phyloP scores from a whole-genome alignment of 2,329 filamentous ascomycete genomes.

The Colletotrichum godetiae region DNA sequence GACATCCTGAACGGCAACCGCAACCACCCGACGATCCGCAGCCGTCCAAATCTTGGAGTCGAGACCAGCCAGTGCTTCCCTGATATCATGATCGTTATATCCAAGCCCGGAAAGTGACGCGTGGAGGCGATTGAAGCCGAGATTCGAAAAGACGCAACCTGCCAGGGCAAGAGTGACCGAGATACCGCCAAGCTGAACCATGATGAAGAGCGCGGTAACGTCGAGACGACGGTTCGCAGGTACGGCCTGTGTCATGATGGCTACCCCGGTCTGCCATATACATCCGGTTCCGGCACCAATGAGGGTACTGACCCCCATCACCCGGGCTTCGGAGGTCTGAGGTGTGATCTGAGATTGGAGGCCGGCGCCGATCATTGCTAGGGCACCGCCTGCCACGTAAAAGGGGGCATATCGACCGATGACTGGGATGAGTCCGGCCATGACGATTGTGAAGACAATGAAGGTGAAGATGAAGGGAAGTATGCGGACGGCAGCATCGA shows the following conservation, averaged over 20 bases:
- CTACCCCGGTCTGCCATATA: constrained; percentile 45
- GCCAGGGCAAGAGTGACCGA: constrained; percentile 42
- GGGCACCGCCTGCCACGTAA: constrained; percentile 43
- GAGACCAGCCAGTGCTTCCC: constrained; percentile 42
- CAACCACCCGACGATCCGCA: constrained; percentile 34
- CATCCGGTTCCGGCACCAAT: constrained; percentile 46
- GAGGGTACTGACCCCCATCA: constrained; percentile 46
- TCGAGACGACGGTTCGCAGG: constrained; percentile 43
- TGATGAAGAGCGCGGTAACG: constrained; percentile 46
- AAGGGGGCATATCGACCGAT: constrained; percentile 51
- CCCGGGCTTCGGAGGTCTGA: constrained; percentile 39
- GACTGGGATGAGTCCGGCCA: constrained; percentile 50
- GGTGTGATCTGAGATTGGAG: constrained; percentile 42
- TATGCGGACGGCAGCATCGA: constrained; percentile 53
- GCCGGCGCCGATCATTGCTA: constrained; percentile 42
- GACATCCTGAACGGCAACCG: constrained; percentile 39
- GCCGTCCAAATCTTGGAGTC: constrained; percentile 40
- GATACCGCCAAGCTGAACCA: constrained; percentile 46
- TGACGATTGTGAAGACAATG: constrained; percentile 48
- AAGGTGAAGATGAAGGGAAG: constrained; percentile 55
- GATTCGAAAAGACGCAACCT: constrained; percentile 46
- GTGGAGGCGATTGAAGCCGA: constrained; percentile 41
- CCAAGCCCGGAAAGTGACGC: constrained; percentile 35
- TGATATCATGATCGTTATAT: constrained; percentile 40
- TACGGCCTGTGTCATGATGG: constrained; percentile 37